A percentile compares a stretch with the other conserved stretches of the same genome.
These are phyloP conservation scores for Euphorbia celastroides DNA, from an alignment of 441 rosid genomes.

Conservation along the genomic window DNA sequence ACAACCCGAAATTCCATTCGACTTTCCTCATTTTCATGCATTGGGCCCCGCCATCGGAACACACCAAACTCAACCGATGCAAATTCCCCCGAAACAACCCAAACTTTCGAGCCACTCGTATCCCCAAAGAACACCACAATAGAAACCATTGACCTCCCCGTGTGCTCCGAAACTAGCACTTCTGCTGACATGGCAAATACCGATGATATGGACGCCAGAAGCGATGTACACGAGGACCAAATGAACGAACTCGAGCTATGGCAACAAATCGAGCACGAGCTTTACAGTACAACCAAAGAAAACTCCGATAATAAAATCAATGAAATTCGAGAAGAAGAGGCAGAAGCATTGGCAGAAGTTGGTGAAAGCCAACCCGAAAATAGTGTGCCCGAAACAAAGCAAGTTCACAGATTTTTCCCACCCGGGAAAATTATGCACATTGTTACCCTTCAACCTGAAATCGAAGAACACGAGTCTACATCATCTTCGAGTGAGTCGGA, in stretches of 20 bases:
- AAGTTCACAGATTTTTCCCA: slow-evolving; percentile 76
- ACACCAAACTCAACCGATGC: slow-evolving; percentile 34
- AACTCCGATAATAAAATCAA: slow-evolving; percentile 43
- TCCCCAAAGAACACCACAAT: slow-evolving; percentile 22
- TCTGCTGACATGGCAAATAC: slow-evolving; percentile 30
- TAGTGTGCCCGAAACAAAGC: slow-evolving; percentile 45
- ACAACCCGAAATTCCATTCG: slow-evolving; percentile 50
- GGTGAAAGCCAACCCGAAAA: slow-evolving; percentile 39
- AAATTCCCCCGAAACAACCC: slow-evolving; percentile 30
- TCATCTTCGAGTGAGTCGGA: slow-evolving; percentile 31
- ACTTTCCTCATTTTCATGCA: slow-evolving; percentile 82
- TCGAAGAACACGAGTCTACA: slow-evolving; percentile 25
- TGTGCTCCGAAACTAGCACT: slow-evolving; percentile 37
- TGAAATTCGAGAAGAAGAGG: slow-evolving; percentile 88
- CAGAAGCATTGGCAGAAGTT: slow-evolving; percentile 72
- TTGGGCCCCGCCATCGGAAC: slow-evolving; percentile 70
- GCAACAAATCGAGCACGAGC: slow-evolving; percentile 88
- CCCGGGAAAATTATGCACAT: slow-evolving; percentile 91
- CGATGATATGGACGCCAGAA: slow-evolving; percentile 31
- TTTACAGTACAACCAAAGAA: slow-evolving; percentile 37
- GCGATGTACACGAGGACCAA: slow-evolving; percentile 39
- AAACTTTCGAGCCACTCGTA: slow-evolving; percentile 36
- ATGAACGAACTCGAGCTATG: slow-evolving; percentile 79
- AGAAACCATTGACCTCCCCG: slow-evolving; percentile 36
- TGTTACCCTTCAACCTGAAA: slow-evolving; percentile 36